These are phyloP conservation scores for Globisporangium recalcitrans DNA, from an alignment of 352 stramenopile genomes.

Conservation along the genomic window DNA sequence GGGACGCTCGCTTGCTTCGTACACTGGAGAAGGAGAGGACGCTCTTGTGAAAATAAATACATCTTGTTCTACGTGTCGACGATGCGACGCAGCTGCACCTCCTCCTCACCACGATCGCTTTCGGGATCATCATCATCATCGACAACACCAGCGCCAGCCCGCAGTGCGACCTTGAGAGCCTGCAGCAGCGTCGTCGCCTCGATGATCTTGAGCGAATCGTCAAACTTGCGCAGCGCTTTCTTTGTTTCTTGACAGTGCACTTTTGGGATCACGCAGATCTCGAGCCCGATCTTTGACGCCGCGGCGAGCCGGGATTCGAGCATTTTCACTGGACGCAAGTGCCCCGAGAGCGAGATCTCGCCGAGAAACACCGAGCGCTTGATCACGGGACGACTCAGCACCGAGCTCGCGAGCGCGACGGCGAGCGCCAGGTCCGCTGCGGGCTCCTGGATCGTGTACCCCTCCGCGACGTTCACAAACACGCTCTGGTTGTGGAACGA, in stretches of 20 bases:
- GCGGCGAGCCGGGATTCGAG: slow-evolving; percentile 73
- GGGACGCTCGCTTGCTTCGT: background rate
- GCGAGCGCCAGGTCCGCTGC: slow-evolving; percentile 73
- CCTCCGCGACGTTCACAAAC: slow-evolving; percentile 85
- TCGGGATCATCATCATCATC: background rate
- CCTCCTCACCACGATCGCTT: background rate
- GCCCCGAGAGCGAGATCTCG: slow-evolving; percentile 73
- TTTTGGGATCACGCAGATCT: slow-evolving; percentile 66
- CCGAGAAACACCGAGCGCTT: slow-evolving; percentile 62
- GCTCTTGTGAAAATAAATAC: slow-evolving; percentile 16
- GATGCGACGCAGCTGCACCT: background rate
- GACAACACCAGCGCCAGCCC: slow-evolving; percentile 13
- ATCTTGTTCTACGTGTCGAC: slow-evolving; percentile 10
- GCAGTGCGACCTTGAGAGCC: slow-evolving; percentile 58
- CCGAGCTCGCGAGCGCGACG: slow-evolving; percentile 65
- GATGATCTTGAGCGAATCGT: slow-evolving; percentile 43
- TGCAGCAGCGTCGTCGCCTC: slow-evolving; percentile 63
- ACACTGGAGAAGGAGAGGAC: background rate
- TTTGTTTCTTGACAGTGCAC: slow-evolving; percentile 39
- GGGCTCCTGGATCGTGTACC: slow-evolving; percentile 79
- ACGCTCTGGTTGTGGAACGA: slow-evolving; percentile 76
- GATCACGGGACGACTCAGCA: slow-evolving; percentile 53
- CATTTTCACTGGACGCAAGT: slow-evolving; percentile 79
- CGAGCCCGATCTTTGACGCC: slow-evolving; percentile 75
- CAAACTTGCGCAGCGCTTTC: slow-evolving; percentile 52